Base-by-base conservation (phyloP, 495 filamentous ascomycete species). In the Podospora didyma region DNA sequence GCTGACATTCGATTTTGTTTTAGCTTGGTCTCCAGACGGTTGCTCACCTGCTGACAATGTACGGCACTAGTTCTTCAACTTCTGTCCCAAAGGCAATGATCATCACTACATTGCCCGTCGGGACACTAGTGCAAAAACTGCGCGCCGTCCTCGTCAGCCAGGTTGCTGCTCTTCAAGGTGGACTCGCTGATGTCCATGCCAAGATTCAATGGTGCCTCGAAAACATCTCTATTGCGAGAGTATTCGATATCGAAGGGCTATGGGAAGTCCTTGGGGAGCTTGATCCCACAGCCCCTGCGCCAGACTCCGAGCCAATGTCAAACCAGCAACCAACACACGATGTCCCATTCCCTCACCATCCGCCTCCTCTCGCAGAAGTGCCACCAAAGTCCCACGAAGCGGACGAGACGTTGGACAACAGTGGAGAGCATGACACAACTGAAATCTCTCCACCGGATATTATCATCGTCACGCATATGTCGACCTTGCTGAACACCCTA, bases 191-290 rank as follows among this genome's bases (percentile, higher is more conserved):
- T 7, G 52, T 54, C 0, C 39, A 59, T 46, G 54, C 14, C 9
- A 55, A 53, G 11, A 57, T 72, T 7, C 61, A 63, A 46, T 57
- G 53, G 35, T 74, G 74, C 51, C 68, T 87, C 0, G 78, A 82
- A 39, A 67, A 69, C 22, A 72, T 84, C 9, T 72, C 71, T 21
- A 76, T 87, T 39, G 79, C 82, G 54, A 62, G 79, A 3, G 77
- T 86, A 6, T 86, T 86, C 63, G 83, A 87, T 58, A 61, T 83
- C 19, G 74, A 80, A 52, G 84, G 83, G 3, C 53, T 86, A 23
- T 74, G 66, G 69, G 83, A 87, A 62, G 79, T 80, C 9, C 31
- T 26, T 21, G 17, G 3, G 17, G 47, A 53, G 49, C 28, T 46
- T 3, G 21, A 42, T n/a, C 6, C 2, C 24, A 3, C 53, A 6